Base-by-base conservation (phyloP, 192 early-diverging fungal genomes). In the Rhizoclosmatium sp. region DNA sequence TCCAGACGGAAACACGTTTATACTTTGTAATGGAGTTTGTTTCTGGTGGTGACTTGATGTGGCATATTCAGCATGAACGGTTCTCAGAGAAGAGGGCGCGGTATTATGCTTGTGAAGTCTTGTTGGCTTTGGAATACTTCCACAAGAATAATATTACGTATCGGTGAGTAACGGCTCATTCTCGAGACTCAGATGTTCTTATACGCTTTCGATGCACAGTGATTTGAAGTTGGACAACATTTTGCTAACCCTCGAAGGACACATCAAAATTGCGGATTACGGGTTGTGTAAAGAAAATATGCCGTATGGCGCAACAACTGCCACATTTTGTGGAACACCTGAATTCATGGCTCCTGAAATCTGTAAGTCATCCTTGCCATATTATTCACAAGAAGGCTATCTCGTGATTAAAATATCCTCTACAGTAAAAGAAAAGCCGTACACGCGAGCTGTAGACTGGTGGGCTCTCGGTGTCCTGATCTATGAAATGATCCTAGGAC, bases 311-410 rank as follows among this genome's bases (percentile, higher is more conserved):
- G 59, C 78, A 14, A 94, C 92, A 0, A 98, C 98, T 3, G 94
- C 92, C 61, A 99, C 96, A 2, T 99, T 98, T 86, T 98, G 97
- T 80, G 98, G 98, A 46, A 99, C 98, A 41, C 97, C 97, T 14
- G 98, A 99, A 82, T 99, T 98, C 77, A 99, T 99, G 97, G 97
- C 98, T 4, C 98, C 98, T 54, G 98, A 99, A 84, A 98, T 99
- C 12, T 75, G 72, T 75, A 21, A 47, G 72, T 66, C 87, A 98
- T 45, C 84, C 92, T 70, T 56, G 0, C 5, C 4, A 31, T 0
- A 19, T 56, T 16, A 4, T 56, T 2, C 1, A 4, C 48, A 45
- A 59, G 44, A 47, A 31, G 31, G 31, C 31, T 31, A 31, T 31
- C 31, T 72, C 70, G 59, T 10, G n/a, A 72, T 12, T 21, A 2